Evolutionary conservation across 495 filamentous ascomycete species (phyloP), one percentile per base, ranked within the genome.

Genomic region (Cercophora newfieldiana): DNA sequence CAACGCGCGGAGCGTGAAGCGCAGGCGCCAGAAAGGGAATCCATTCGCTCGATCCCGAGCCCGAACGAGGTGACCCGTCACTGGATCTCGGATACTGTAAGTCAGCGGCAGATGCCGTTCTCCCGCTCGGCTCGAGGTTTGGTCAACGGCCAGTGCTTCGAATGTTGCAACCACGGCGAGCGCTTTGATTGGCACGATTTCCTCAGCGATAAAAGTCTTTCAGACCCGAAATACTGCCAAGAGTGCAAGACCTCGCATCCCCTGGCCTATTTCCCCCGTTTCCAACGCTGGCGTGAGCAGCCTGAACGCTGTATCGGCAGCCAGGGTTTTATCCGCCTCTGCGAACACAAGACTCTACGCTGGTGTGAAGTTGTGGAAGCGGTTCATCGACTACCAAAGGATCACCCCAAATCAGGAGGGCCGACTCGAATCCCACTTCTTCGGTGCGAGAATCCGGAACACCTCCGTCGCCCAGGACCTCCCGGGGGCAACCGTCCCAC

Each of bases 161-260:
- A 57, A 57, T 57, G 54, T 30, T 25, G 54, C 54, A 57, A 25
- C 54, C 54, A 25, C 54, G 54, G 54, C 54, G 54, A 30, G 54
- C 54, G 54, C 25, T 57, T 57, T n/a, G 54, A 57, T 57, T 57
- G 54, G 54, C 54, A 57, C 24, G 54, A 57, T 25, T 31, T 6
- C 54, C 54, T 57, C 54, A 57, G 54, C 54, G 53, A 56, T 56
- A 57, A 57, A 57, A 57, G 54, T 57, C 54, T 57, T 57, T 57
- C 54, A 57, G 28, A 57, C 54, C 54, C 54, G 54, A 57, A 57
- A 57, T 57, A 57, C 54, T 57, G 54, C 54, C 54, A 30, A 57
- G 54, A 57, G 54, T 57, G 54, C 54, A 57, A 57, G 24, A 14
- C 24, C 54, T 57, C 16, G 54, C 54, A 57, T 25, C 54, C 54